Conservation (phyloP, 2,329 filamentous ascomycete species). For the Sphaerulina vaccinii region DNA sequence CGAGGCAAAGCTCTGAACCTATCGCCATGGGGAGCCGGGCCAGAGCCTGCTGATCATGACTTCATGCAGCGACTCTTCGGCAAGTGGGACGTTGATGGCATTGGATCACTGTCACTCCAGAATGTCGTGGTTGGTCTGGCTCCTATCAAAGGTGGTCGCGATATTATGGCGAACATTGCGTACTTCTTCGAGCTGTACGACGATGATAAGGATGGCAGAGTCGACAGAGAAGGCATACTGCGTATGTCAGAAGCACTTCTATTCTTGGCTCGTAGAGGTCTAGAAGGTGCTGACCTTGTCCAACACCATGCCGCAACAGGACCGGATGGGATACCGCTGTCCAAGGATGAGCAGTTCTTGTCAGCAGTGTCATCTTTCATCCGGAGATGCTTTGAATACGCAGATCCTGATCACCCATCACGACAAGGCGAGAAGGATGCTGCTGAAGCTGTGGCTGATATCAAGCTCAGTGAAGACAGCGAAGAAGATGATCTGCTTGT, state of each 20-base stretch:
- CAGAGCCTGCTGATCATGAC: slow-evolving; percentile 85
- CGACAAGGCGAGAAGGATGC: slow-evolving; percentile 34
- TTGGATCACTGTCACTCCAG: slow-evolving; percentile 77
- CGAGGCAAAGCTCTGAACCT: slow-evolving; percentile 40
- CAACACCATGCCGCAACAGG: slow-evolving; percentile 24
- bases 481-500: slow-evolving; percentile 58
- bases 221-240: slow-evolving; percentile 92
- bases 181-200: slow-evolving; percentile 99
- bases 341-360: slow-evolving; percentile 81
- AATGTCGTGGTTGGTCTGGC: slow-evolving; percentile 90
- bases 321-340: slow-evolving; percentile 40
- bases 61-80: slow-evolving; percentile 86
- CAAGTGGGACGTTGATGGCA: slow-evolving; percentile 80
- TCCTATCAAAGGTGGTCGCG: slow-evolving; percentile 84
- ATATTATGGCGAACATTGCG: slow-evolving; percentile 96
- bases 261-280: slow-evolving; percentile 84
- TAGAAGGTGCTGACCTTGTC: slow-evolving; percentile 53
- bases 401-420: slow-evolving; percentile 70
- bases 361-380: slow-evolving; percentile 96
- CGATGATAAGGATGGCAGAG: slow-evolving; percentile 83
- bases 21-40: slow-evolving; percentile 59
- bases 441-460: slow-evolving; percentile 55
- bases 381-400: slow-evolving; percentile 93
- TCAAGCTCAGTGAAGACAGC: slow-evolving; percentile 73
- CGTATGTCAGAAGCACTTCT: slow-evolving; percentile 90